Conservation (phyloP, 1,284 basidiomycete species). For the Fistulina hepatica region DNA sequence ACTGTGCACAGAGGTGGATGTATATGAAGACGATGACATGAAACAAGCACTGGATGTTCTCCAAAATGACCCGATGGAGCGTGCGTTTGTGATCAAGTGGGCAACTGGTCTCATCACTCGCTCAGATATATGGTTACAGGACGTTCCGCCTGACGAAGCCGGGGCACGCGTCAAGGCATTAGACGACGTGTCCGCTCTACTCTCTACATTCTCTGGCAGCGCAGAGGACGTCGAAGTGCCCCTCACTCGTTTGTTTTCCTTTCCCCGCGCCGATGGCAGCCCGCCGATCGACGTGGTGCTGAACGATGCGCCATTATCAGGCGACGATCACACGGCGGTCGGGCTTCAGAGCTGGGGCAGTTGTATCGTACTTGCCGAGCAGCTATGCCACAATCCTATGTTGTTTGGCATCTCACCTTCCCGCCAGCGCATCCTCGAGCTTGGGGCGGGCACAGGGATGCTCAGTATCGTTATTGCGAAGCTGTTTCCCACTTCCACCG, state of each 20-base stretch:
- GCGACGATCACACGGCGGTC: slow-evolving; percentile 68
- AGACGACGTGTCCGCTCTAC: slow-evolving; percentile 46
- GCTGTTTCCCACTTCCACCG: slow-evolving; percentile 30
- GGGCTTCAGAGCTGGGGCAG: slow-evolving; percentile 86
- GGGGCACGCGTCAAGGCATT: slow-evolving; percentile 25
- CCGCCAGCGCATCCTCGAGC: slow-evolving; percentile 57
- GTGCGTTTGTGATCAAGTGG: slow-evolving; percentile 39
- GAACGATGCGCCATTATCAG: slow-evolving; percentile 66
- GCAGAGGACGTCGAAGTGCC: slow-evolving; percentile 30
- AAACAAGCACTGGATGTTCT: slow-evolving; percentile 22
- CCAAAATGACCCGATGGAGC: slow-evolving; percentile 36
- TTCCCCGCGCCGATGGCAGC: slow-evolving; percentile 22
- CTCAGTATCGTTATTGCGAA: slow-evolving; percentile 64
- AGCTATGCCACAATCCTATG: slow-evolving; percentile 48
- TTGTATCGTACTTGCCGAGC: slow-evolving; percentile 65
- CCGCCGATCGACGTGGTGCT: slow-evolving; percentile 46
- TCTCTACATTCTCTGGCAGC: slow-evolving; percentile 40
- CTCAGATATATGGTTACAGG: slow-evolving; percentile 39
- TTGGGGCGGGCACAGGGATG: slow-evolving; percentile 82
- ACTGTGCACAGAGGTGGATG: slow-evolving; percentile 17
- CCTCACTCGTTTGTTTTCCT: slow-evolving; percentile 43
- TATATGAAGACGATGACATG: slow-evolving; percentile 11
- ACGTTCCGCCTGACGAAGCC: slow-evolving; percentile 24
- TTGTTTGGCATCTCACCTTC: slow-evolving; percentile 30
- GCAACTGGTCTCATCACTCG: slow-evolving; percentile 52